Percentiles rank a stretch among this genome's conserved stretches.
These are phyloP conservation scores for Pythium aristosporum DNA, from an alignment of 352 stramenopile genomes.

Conservation along the genomic window DNA sequence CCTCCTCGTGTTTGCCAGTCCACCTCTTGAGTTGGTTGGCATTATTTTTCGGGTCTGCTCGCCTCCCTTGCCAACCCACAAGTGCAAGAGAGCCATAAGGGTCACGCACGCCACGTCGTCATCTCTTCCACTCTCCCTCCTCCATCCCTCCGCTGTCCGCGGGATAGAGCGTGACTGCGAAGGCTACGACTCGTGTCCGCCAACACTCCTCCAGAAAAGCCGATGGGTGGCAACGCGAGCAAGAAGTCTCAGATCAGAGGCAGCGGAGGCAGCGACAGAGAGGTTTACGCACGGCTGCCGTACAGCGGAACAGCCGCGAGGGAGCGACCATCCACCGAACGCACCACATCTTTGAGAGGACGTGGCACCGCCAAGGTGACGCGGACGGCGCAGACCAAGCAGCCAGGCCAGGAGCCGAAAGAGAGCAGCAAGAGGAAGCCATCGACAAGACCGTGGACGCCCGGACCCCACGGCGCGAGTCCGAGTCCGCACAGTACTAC, in stretches of 20 bases:
- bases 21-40: too few relatives aligned
- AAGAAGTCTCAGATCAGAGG: neutral
- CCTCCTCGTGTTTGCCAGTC: neutral
- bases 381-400: neutral
- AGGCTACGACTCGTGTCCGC: too few relatives aligned
- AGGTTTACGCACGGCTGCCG: conserved; percentile 11
- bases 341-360: neutral
- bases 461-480: neutral
- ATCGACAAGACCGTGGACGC: conserved; percentile 6
- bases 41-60: too few relatives aligned
- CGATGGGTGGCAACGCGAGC: conserved; percentile 16
- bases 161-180: neutral
- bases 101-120: conserved; percentile 3
- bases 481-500: conserved; percentile 12
- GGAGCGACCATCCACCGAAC: neutral
- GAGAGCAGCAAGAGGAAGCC: neutral
- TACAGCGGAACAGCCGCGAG: neutral
- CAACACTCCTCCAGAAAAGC: neutral
- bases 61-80: neutral
- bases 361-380: neutral
- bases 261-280: neutral
- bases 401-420: neutral
- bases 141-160: neutral
- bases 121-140: neutral
- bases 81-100: conserved; percentile 9